phyloP scores from a whole-genome alignment of 306 rosid species.

The Heteromeles arbutifolia region DNA sequence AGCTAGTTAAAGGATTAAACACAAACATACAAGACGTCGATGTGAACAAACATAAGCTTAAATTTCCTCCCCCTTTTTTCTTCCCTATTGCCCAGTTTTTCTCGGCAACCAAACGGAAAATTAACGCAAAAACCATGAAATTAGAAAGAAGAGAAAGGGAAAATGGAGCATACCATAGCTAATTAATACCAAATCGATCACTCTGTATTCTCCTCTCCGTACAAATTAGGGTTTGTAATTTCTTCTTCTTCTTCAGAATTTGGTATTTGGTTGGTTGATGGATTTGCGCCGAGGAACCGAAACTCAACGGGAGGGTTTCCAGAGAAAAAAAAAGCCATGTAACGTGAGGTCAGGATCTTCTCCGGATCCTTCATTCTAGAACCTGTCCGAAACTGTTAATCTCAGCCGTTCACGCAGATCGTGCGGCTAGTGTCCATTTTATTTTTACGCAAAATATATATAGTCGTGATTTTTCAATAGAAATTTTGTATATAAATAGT shows the following conservation, averaged over 20 bases:
- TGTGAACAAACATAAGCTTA: not conserved
- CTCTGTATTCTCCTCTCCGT: not conserved
- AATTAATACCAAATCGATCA: not conserved
- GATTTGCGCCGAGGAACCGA: not conserved
- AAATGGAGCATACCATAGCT: slow-evolving; percentile 3
- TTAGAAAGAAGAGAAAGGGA: not conserved
- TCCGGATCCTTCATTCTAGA: too few species aligned
- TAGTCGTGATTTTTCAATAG: too few species aligned
- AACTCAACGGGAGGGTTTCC: not conserved
- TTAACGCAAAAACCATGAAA: not conserved
- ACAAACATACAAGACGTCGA: not conserved
- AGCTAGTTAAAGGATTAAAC: not conserved
- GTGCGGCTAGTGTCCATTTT: too few species aligned
- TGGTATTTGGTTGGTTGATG: not conserved
- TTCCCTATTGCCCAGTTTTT: not conserved
- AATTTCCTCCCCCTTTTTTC: not conserved
- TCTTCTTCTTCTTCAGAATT: not conserved
- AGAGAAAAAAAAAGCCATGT: not conserved
- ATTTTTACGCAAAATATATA: too few species aligned
- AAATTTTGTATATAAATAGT: too few species aligned
- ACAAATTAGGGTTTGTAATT: not conserved
- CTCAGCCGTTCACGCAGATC: too few species aligned
- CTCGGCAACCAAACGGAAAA: not conserved
- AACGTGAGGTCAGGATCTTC: not conserved
- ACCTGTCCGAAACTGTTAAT: too few species aligned